These are phyloP conservation scores for Mycena latifolia DNA, from an alignment of 768 basidiomycete genomes.

Conservation along the genomic window DNA sequence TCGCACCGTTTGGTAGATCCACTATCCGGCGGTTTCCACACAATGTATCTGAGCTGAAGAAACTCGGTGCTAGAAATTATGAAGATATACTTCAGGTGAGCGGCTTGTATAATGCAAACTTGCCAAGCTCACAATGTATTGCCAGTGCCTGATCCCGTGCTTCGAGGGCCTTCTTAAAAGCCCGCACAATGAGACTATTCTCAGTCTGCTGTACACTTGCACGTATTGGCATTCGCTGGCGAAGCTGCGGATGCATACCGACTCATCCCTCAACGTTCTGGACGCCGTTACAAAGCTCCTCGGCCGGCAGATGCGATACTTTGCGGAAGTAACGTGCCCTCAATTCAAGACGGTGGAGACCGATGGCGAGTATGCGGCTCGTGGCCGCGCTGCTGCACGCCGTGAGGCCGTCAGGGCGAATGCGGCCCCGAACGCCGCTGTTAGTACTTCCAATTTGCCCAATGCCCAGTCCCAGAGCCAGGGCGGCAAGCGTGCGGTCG, in stretches of 20 bases:
- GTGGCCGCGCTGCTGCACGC: neutral
- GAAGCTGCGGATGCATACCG: slow-evolving; percentile 49
- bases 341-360: slow-evolving; percentile 13
- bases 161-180: slow-evolving; percentile 46
- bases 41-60: slow-evolving; percentile 38
- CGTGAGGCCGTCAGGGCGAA: neutral
- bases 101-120: too few species aligned
- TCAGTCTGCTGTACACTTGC: slow-evolving; percentile 41
- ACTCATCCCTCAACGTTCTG: slow-evolving; percentile 38
- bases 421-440: neutral
- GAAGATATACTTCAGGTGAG: slow-evolving; percentile 47
- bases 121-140: too few species aligned
- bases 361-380: neutral
- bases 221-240: slow-evolving; percentile 50
- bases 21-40: slow-evolving; percentile 39
- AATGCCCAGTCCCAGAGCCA: too few species aligned
- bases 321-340: slow-evolving; percentile 35
- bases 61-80: slow-evolving; percentile 41
- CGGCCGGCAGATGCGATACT: slow-evolving; percentile 35
- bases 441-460: neutral
- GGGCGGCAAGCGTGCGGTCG: neutral
- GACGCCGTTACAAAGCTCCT: slow-evolving; percentile 36
- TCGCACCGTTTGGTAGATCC: slow-evolving; percentile 37
- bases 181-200: slow-evolving; percentile 38
- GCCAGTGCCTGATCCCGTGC: slow-evolving; percentile 47